Evolutionary conservation across 2,329 filamentous ascomycete genomes (phyloP), one percentile per base, ranked within the genome.

Genomic region (Sphaerulina vaccinii): DNA sequence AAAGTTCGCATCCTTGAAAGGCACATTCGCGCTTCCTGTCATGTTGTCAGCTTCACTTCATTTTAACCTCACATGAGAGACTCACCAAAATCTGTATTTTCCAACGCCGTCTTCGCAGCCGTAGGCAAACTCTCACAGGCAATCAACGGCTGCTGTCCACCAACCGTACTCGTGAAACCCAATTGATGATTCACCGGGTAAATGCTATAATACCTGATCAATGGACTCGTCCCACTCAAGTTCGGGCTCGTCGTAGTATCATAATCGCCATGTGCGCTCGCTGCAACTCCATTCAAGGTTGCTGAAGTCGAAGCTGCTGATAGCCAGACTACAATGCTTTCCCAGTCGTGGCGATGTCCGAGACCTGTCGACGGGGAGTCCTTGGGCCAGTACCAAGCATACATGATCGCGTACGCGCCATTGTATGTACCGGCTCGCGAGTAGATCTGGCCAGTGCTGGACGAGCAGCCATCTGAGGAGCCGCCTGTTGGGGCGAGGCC

Each of bases 311-410:
- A 70, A 2, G 69, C 65, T 8, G 67, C 66, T 0, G 70, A 68
- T 0, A 82, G 70, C 75, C 76, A 81, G 21, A 81, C 71, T 29
- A 81, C 74, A 0, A 75, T 68, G n/a, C 74, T 75, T 58, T 81
- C 78, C 79, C 78, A 81, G 60, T 81, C 79, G 63, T 81, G 75
- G 16, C 77, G 73, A 57, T 81, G 79, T 7, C 78, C 78, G 2
- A 78, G 62, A 0, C 71, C 74, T 2, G 64, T 52, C 0, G 69
- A 70, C 1, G 75, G 21, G 9, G 67, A 67, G 62, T 79, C 76
- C 50, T 79, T 80, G 33, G 74, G 72, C 63, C 74, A 71, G 62
- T 76, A 76, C 78, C 77, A 81, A 2, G 73, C 66, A 59, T 80
- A 81, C 72, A 81, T 77, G 27, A 81, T 66, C 6, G 68, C 78